Conservation (phyloP, 495 filamentous ascomycete species). For the Pyrenula massariospora region DNA sequence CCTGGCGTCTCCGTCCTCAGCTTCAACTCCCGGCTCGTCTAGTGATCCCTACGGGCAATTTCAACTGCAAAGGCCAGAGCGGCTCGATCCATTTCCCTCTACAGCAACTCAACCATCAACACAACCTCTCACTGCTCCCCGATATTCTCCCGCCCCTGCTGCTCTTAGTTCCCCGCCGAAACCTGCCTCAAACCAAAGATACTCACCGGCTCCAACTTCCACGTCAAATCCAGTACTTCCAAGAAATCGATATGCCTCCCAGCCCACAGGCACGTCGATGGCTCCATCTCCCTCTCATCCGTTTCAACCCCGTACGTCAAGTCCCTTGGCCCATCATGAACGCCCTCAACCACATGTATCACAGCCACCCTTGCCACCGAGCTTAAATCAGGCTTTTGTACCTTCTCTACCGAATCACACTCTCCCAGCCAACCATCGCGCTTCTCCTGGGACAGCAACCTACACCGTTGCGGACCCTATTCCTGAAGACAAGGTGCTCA, state of each 20-base stretch:
- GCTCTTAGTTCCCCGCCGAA: not conserved
- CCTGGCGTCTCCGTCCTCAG: constrained; percentile 14
- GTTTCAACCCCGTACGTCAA: constrained; percentile 77
- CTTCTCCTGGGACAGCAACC: constrained; percentile 6
- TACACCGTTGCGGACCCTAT: constrained; percentile 1
- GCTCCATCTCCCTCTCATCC: constrained; percentile 41
- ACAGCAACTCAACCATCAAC: constrained; percentile 28
- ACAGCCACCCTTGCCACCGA: constrained; percentile 14
- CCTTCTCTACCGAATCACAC: constrained; percentile 14
- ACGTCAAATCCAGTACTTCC: constrained; percentile 23
- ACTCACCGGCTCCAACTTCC: constrained; percentile 48
- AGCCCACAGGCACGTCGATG: constrained; percentile 30
- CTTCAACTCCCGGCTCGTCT: constrained; percentile 22
- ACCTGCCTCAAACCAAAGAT: constrained; percentile 28
- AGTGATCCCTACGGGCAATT: constrained; percentile 28
- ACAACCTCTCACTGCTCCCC: constrained; percentile 22
- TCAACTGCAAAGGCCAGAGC: constrained; percentile 42
- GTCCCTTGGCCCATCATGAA: constrained; percentile 61
- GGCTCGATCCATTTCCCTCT: constrained; percentile 51
- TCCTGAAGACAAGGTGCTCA: not conserved
- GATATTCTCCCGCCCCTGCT: constrained; percentile 25
- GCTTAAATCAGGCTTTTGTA: constrained; percentile 15
- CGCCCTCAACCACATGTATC: constrained; percentile 27
- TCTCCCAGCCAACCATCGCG: constrained; percentile 10
- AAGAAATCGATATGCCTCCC: constrained; percentile 37